Evolutionary conservation across 192 early-diverging fungal genomes (phyloP), one percentile per base, ranked within the genome.

Genomic region (Gigaspora rosea): DNA sequence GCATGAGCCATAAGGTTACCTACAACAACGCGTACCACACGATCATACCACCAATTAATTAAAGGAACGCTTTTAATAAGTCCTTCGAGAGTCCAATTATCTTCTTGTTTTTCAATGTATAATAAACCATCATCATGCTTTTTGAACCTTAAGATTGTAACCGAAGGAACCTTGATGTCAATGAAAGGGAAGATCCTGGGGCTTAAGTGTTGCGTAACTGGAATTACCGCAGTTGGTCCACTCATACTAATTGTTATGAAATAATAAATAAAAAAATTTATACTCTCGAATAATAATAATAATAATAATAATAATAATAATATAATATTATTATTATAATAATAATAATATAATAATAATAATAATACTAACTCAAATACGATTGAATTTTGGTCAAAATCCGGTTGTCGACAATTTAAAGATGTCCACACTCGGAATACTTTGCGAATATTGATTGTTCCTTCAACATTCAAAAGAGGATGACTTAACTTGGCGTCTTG

Each of bases 31-130:
- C 87, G 72, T 27, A 86, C 81, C 10, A 89, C 84, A 59, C 86
- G 78, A 51, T 87, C 85, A 64, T 89, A 87, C 88, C 88, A 89
- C 79, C 81, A 89, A 49, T 81, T 84, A 22, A 87, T 76, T 22
- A 87, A 70, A n/a, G 88, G 88, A 52, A 87, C 80, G n/a, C 83
- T 85, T 71, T 84, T 79, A 18, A 89, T 79, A 51, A 89, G 78
- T 10, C 86, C 88, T 73, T 86, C 88, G n/a, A 89, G 68, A 5
- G 86, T 85, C 88, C 88, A 89, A 9, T 82, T 87, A 54, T 89
- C 88, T 68, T 89, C 86, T 56, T 89, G 86, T 58, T 81, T 80
- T 47, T 84, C 85, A 47, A 89, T 86, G 77, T 86, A 85, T 8
- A 78, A 67, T 32, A 80, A 71, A 27, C 85, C 86, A 65, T 76